phyloP scores from a whole-genome alignment of 2,329 filamentous ascomycete genomes.

The Zymoseptoria passerinii region DNA sequence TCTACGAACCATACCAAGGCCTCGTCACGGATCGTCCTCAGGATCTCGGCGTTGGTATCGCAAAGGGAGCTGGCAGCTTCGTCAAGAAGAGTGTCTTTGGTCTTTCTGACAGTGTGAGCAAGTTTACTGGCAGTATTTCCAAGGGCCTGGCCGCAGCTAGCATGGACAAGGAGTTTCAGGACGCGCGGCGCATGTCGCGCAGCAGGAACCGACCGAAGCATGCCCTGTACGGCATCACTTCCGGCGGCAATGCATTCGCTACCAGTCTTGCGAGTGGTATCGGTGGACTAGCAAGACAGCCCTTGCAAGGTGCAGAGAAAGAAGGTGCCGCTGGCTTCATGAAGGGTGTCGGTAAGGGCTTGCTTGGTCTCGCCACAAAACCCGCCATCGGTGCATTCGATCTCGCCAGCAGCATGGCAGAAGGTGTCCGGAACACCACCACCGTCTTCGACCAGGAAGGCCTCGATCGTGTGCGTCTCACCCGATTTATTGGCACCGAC shows the following conservation, averaged over 20 bases:
- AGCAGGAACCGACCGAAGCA: conserved; percentile 94
- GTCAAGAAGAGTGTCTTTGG: conserved; percentile 98
- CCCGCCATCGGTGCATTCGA: conserved; percentile 95
- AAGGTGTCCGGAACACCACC: conserved; percentile 96
- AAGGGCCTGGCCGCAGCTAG: conserved; percentile 94
- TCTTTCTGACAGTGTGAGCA: conserved; percentile 93
- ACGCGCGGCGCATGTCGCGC: conserved; percentile 85
- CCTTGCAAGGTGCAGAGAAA: conserved; percentile 89
- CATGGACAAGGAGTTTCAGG: conserved; percentile 97
- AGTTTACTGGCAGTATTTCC: conserved; percentile 93
- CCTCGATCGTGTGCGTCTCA: conserved; percentile 86
- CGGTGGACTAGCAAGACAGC: conserved; percentile 84
- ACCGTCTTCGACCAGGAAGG: conserved; percentile 95
- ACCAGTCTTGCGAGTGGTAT: conserved; percentile 89
- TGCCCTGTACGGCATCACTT: conserved; percentile 89
- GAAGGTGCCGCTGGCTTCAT: conserved; percentile 92
- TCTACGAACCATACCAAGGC: conserved; percentile 98
- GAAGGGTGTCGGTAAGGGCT: conserved; percentile 92
- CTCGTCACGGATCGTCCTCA: conserved; percentile 93
- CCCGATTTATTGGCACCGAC: conserved; percentile 84
- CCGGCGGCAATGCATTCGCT: conserved; percentile 89
- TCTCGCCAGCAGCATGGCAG: conserved; percentile 90
- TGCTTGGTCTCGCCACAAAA: conserved; percentile 91
- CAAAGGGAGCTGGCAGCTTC: conserved; percentile 92
- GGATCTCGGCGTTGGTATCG: conserved; percentile 88